Evolutionary conservation across 129 eudicot species (phyloP).

Genomic region (Centaurea solstitialis): DNA sequence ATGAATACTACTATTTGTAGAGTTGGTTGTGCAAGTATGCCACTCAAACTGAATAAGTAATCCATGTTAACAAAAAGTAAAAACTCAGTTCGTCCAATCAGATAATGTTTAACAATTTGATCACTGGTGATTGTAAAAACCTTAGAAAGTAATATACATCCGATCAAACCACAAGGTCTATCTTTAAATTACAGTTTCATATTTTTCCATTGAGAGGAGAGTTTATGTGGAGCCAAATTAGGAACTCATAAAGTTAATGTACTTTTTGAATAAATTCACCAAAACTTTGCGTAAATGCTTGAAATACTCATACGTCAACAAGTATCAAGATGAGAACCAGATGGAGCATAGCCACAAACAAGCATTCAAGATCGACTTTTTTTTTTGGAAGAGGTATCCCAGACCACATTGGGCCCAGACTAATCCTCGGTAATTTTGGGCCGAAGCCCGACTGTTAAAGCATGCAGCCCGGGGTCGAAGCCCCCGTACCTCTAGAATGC

Average conservation of each 20-base stretch:
- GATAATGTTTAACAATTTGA: background rate
- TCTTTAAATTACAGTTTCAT: background rate
- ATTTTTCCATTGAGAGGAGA: background rate
- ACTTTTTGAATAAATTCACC: background rate
- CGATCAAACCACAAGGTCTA: background rate
- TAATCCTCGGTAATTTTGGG: no score
- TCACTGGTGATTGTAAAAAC: background rate
- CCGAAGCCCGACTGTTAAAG: no score
- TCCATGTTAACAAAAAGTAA: background rate
- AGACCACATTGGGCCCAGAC: no score
- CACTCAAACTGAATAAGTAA: background rate
- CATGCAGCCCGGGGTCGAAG: no score
- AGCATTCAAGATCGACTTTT: background rate
- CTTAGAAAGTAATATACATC: background rate
- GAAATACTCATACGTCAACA: background rate
- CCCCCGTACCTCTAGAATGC: no score
- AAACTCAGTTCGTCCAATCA: background rate
- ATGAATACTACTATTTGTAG: background rate
- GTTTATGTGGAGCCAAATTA: background rate
- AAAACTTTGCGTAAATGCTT: background rate
- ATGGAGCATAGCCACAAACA: background rate
- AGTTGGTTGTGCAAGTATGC: background rate
- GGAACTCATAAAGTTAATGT: background rate
- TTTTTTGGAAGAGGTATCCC: no score
- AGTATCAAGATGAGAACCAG: constrained; percentile 1